These are phyloP conservation scores for grape (Vitis vinifera) DNA, from an alignment of 164 flowering plant genomes.

Conservation along the genomic window ASM3070453v1 NC_081815.1:1363001-1363500, in stretches of 20 bases:
- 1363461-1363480: slow-evolving; percentile 89
- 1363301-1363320: slow-evolving; percentile 98
- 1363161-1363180: neutral
- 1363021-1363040: too few species aligned
- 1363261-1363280: slow-evolving; percentile 76
- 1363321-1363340: slow-evolving; percentile 87
- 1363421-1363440: slow-evolving; percentile 37
- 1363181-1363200: slow-evolving; percentile 96
- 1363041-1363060: too few species aligned
- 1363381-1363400: neutral
- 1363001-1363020: too few species aligned
- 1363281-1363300: slow-evolving; percentile 86
- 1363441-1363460: slow-evolving; percentile 97
- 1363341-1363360: slow-evolving; percentile 73
- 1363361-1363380: slow-evolving; percentile 1
- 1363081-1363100: too few species aligned
- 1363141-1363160: neutral
- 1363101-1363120: too few species aligned
- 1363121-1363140: neutral
- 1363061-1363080: too few species aligned
- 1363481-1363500: slow-evolving; percentile 95
- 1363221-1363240: slow-evolving; percentile 71
- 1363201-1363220: slow-evolving; percentile 88
- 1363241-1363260: slow-evolving; percentile 81
- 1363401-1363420: neutral